Evolutionary conservation across 2,329 filamentous ascomycete species (phyloP).

Genomic region (Scedosporium minutisporum): DNA sequence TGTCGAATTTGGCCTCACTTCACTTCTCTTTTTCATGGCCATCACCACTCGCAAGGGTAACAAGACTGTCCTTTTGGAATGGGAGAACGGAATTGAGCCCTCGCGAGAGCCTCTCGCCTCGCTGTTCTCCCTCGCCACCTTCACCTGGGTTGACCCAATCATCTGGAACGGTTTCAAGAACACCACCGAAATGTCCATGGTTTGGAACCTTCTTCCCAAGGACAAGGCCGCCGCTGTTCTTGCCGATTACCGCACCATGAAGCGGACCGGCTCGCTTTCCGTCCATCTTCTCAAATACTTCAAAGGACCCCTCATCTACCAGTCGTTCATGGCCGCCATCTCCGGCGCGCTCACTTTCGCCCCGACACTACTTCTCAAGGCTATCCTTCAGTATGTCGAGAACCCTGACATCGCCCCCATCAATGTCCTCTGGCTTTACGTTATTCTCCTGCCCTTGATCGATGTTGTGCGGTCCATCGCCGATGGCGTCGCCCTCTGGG

Average conservation of each 20-base stretch:
- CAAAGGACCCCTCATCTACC: constrained; percentile 61
- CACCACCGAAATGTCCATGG: constrained; percentile 70
- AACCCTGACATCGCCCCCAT: constrained; percentile 61
- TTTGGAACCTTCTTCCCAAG: constrained; percentile 84
- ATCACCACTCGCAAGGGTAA: constrained; percentile 85
- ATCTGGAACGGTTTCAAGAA: constrained; percentile 83
- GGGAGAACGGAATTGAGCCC: constrained; percentile 80
- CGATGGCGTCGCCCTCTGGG: constrained; percentile 82
- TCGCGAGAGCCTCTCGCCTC: constrained; percentile 82
- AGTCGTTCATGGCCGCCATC: constrained; percentile 71
- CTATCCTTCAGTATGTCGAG: constrained; percentile 92
- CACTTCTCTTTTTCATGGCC: constrained; percentile 65
- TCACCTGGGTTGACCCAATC: constrained; percentile 82
- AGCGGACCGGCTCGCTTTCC: constrained; percentile 69
- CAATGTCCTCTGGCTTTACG: constrained; percentile 93
- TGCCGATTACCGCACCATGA: constrained; percentile 72
- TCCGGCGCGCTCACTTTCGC: constrained; percentile 80
- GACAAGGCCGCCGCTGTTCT: constrained; percentile 81
- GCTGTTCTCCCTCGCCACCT: constrained; percentile 77
- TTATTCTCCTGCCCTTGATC: constrained; percentile 77
- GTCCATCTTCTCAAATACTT: constrained; percentile 82
- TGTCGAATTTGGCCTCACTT: constrained; percentile 64
- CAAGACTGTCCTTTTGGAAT: constrained; percentile 76
- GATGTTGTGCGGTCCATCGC: constrained; percentile 73
- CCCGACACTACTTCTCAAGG: constrained; percentile 81